Conservation (phyloP, 345 rosid species). For the Eucalyptus sp. region DNA sequence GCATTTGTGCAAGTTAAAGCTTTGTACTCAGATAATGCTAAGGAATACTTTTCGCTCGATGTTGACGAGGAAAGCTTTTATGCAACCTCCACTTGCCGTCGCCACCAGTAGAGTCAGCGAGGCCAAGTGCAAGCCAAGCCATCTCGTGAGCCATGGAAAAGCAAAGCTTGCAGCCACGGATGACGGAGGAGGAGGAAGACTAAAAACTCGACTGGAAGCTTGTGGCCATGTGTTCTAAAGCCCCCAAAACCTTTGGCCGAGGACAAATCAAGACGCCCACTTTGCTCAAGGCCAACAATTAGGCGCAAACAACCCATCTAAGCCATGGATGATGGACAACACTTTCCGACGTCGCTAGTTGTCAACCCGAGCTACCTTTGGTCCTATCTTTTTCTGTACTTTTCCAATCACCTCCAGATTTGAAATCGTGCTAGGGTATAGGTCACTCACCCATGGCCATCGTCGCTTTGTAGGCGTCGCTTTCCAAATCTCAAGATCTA, state of each 20-base stretch:
- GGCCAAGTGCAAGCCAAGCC: background rate
- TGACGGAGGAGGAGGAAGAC: background rate
- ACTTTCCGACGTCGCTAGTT: background rate
- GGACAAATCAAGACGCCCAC: background rate
- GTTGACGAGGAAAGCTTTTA: background rate
- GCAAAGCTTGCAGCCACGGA: background rate
- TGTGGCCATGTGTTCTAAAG: background rate
- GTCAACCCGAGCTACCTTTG: background rate
- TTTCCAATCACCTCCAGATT: background rate
- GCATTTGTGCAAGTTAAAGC: no score
- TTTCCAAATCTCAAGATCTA: no score
- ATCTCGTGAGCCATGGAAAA: background rate
- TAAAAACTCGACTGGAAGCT: background rate
- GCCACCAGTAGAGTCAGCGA: background rate
- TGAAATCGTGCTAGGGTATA: background rate
- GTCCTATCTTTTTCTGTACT: background rate
- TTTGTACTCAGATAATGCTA: no score
- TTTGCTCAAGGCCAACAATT: background rate
- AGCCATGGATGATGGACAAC: background rate
- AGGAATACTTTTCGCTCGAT: no score
- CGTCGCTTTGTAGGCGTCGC: background rate
- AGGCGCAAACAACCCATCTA: background rate
- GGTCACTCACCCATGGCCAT: background rate
- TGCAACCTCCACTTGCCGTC: background rate
- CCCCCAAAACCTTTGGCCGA: background rate